These are phyloP conservation scores for Penicillium sp. DNA, from an alignment of 2,329 filamentous ascomycete genomes.

Conservation along the genomic window DNA sequence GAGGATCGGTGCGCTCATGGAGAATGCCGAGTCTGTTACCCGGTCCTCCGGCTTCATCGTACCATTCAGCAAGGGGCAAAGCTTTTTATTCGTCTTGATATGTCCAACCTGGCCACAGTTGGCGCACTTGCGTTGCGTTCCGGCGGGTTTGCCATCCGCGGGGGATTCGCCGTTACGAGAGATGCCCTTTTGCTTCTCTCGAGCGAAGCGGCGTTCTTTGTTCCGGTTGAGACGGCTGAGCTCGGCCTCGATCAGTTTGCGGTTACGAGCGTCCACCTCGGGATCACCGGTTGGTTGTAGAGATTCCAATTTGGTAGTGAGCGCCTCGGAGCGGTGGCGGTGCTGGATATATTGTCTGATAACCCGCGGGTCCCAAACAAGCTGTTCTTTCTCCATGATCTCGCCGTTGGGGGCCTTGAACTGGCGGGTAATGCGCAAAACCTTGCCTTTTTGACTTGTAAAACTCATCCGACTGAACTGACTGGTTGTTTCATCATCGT, in stretches of 20 bases:
- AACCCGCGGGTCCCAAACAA: conserved; percentile 78
- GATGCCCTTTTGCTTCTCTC: conserved; percentile 82
- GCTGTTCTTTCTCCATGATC: conserved; percentile 60
- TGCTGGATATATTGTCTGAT: conserved; percentile 86
- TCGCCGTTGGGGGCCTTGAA: conserved; percentile 67
- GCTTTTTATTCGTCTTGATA: conserved; percentile 99
- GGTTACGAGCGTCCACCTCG: conserved; percentile 66
- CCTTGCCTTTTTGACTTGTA: conserved; percentile 69
- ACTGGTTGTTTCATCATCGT: conserved; percentile 76
- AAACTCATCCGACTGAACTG: conserved; percentile 74
- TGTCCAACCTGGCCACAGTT: conserved; percentile 97
- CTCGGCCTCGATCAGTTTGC: conserved; percentile 70
- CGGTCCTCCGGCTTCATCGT: conserved; percentile 66
- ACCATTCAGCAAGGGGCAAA: conserved; percentile 84
- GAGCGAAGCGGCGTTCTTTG: conserved; percentile 83
- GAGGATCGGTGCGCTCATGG: conserved; percentile 48
- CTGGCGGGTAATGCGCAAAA: conserved; percentile 73
- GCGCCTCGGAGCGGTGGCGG: conserved; percentile 70
- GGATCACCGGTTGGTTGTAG: conserved; percentile 67
- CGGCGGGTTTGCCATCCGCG: conserved; percentile 65
- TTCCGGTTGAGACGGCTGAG: conserved; percentile 85
- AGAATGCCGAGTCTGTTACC: conserved; percentile 52
- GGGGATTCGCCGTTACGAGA: conserved; percentile 52
- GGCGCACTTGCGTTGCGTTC: conserved; percentile 82
- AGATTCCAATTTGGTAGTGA: conserved; percentile 70